Base-by-base conservation (phyloP, 2,329 filamentous ascomycete species). In the Monosporascus sp. region DNA sequence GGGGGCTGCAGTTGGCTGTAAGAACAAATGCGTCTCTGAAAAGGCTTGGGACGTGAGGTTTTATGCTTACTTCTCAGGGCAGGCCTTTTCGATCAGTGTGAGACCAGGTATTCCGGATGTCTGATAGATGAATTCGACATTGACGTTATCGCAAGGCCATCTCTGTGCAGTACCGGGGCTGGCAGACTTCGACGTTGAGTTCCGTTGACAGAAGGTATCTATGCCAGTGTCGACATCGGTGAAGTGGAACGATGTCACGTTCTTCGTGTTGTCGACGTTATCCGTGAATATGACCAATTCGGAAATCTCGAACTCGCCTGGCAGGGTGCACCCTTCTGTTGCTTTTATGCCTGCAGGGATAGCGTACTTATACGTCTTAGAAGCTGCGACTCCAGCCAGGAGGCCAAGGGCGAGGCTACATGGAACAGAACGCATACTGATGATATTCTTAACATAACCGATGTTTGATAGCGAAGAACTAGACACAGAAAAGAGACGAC, bases 81-180 rank as follows among this genome's bases (percentile, higher is more conserved):
- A 68, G 2, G 59, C 64, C 48, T 37, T 49, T 49, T 68, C 66
- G 24, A 62, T 57, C 25, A 68, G 9, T 17, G 63, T 66, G 36
- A 68, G 48, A 9, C 63, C 64, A 22, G 54, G 57, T 11, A 61
- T 53, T 15, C 58, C 58, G n/a, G 59, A 61, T 17, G 61, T 63
- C 52, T 67, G 62, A 41, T 66, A 68, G 49, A 67, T 64, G 53
- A 68, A 68, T 49, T 57, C 48, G 27, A 68, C 58, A 27, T 55
- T 57, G 35, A 48, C 37, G 48, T 66, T 54, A 39, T 63, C 60
- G 49, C 66, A 68, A 20, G 52, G 56, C 50, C 62, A 68, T 50
- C 54, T 59, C 52, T 65, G 62, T 20, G 58, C 53, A 18, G 57
- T 56, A 14, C 52, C 52, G 31, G 57, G 54, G 15, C 44, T 62